phyloP scores from a whole-genome alignment of 2,329 filamentous ascomycete species.

The Sarocladium kiliense region DNA sequence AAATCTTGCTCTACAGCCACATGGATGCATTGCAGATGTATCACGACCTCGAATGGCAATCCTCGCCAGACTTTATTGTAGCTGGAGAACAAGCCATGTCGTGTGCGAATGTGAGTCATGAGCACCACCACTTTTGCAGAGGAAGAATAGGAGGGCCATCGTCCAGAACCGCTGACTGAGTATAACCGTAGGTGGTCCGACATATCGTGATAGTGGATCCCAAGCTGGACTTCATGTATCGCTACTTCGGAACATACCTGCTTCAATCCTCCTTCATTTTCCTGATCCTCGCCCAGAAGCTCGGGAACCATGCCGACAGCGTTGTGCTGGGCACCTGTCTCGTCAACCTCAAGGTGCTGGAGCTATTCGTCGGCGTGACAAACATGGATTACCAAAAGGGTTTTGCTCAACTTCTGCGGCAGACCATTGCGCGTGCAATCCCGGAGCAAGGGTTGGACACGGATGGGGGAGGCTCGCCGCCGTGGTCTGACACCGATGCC shows the following conservation, averaged over 20 bases:
- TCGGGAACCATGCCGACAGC: constrained; percentile 9
- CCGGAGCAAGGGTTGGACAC: background rate
- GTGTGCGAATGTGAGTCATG: background rate
- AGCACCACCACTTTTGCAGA: background rate
- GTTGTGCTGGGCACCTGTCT: background rate
- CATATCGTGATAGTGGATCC: background rate
- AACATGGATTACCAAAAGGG: constrained; percentile 1
- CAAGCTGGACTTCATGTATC: background rate
- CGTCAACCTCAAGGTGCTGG: constrained; percentile 1
- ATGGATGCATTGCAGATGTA: constrained; percentile 4
- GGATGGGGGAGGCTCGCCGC: background rate
- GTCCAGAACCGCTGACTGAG: background rate
- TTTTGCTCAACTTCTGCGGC: background rate
- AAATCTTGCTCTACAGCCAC: background rate
- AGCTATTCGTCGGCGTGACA: background rate
- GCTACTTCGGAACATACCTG: constrained; percentile 1
- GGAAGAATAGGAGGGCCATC: background rate
- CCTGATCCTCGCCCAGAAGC: constrained; percentile 13
- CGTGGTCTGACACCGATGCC: background rate
- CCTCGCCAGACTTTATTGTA: background rate
- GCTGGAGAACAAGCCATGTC: background rate
- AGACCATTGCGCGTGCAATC: background rate
- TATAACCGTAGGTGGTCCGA: background rate
- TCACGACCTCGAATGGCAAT: constrained; percentile 1
- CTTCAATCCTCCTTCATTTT: constrained; percentile 1